These are phyloP conservation scores for Beauveria asiatica DNA, from an alignment of 2,329 filamentous ascomycete species.

Conservation along the genomic window DNA sequence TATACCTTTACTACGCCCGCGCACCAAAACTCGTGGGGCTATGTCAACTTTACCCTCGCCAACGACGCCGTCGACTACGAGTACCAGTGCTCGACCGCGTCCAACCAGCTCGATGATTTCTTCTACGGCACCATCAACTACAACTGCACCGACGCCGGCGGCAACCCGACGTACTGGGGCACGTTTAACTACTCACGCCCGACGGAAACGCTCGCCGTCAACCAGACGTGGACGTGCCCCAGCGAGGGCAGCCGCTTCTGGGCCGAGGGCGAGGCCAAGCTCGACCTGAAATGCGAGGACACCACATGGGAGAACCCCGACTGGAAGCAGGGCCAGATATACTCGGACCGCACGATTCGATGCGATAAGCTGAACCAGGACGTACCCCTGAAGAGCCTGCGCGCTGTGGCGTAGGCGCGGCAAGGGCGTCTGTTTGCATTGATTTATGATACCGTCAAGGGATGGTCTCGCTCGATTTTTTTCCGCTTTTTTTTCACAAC, in stretches of 20 bases:
- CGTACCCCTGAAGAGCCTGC: conserved; percentile 20
- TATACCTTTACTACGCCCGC: conserved; percentile 42
- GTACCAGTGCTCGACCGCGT: conserved; percentile 31
- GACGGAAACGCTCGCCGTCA: conserved; percentile 28
- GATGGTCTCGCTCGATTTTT: neutral
- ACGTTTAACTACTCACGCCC: conserved; percentile 37
- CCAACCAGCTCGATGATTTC: conserved; percentile 36
- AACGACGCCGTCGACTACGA: conserved; percentile 34
- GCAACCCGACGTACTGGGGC: conserved; percentile 18
- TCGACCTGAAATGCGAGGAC: conserved; percentile 24
- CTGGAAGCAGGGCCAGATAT: conserved; percentile 24
- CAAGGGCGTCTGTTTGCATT: neutral
- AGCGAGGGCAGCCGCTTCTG: conserved; percentile 29
- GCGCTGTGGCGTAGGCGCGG: conserved; percentile 17
- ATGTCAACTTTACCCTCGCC: conserved; percentile 39
- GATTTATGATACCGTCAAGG: neutral
- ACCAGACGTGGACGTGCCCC: conserved; percentile 41
- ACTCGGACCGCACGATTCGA: conserved; percentile 21
- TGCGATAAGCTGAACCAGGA: conserved; percentile 21
- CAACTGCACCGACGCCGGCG: conserved; percentile 30
- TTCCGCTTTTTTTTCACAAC: neutral
- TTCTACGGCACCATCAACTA: conserved; percentile 41
- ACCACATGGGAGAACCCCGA: conserved; percentile 20
- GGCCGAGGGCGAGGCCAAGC: conserved; percentile 19
- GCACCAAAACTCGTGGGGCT: conserved; percentile 41